These are phyloP conservation scores for Cucurbitaria berberidis DNA, from an alignment of 2,329 filamentous ascomycete genomes.

Conservation along the genomic window DNA sequence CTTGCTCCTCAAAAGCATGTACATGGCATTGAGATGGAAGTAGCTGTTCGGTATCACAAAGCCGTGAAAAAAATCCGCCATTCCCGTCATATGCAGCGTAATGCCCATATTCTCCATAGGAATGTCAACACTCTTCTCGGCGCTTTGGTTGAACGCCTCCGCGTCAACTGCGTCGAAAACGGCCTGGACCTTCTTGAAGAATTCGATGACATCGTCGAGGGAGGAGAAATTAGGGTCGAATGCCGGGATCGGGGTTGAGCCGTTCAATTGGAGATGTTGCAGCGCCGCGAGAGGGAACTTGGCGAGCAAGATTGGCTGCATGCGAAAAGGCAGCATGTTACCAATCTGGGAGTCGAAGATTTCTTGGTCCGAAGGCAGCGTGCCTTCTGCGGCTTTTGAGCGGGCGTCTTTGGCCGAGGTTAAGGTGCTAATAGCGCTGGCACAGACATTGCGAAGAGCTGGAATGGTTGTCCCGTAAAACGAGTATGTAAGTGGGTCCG, in stretches of 20 bases:
- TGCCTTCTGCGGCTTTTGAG: conserved; percentile 9
- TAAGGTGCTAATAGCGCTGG: conserved; percentile 22
- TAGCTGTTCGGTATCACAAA: conserved; percentile 30
- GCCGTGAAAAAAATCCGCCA: conserved; percentile 19
- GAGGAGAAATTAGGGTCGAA: conserved; percentile 18
- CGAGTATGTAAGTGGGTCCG: conserved; percentile 20
- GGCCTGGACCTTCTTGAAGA: conserved; percentile 22
- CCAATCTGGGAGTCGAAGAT: conserved; percentile 23
- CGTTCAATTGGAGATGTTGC: conserved; percentile 10
- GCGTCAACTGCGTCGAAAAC: conserved; percentile 23
- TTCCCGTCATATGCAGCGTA: conserved; percentile 18
- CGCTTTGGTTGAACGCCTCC: conserved; percentile 24
- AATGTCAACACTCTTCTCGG: conserved; percentile 19
- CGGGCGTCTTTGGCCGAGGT: conserved; percentile 23
- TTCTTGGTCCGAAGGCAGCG: conserved; percentile 19
- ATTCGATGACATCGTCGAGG: conserved; percentile 25
- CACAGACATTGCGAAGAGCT: conserved; percentile 11
- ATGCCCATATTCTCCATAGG: no score
- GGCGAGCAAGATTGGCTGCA: conserved; percentile 24
- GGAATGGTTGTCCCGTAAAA: conserved; percentile 28
- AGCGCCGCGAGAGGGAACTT: conserved; percentile 21
- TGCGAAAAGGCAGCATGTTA: conserved; percentile 28
- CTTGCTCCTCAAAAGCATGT: conserved; percentile 27
- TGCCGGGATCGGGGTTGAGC: conserved; percentile 4
- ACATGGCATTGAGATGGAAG: conserved; percentile 34